These are phyloP conservation scores for Multifurca ochricompacta DNA, from an alignment of 768 basidiomycete species.

Conservation along the genomic window DNA sequence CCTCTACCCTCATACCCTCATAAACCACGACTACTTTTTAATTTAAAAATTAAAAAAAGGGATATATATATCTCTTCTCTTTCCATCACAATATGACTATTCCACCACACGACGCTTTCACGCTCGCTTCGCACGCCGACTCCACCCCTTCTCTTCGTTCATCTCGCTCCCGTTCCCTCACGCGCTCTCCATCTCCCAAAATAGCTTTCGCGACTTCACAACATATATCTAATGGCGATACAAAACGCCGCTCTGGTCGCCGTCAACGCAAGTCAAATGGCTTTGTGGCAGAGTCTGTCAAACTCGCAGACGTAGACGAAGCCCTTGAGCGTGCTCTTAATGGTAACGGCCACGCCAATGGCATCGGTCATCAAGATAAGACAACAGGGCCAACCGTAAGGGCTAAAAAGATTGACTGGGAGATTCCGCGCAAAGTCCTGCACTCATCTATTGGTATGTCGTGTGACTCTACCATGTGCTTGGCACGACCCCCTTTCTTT, in stretches of 20 bases:
- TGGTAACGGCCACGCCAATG: conserved; percentile 7
- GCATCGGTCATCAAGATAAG: background rate
- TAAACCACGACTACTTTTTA: too few relatives aligned
- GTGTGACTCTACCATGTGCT: conserved; percentile 9
- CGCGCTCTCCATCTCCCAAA: conserved; percentile 21
- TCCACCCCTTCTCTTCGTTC: conserved; percentile 17
- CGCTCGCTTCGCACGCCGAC: conserved; percentile 18
- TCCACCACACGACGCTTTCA: conserved; percentile 21
- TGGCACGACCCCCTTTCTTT: background rate
- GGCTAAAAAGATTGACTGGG: conserved; percentile 55
- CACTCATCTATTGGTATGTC: conserved; percentile 83
- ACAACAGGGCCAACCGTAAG: background rate
- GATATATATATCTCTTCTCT: too few relatives aligned
- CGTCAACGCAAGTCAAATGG: conserved; percentile 18
- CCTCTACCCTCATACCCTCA: too few relatives aligned
- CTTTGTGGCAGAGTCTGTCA: conserved; percentile 11
- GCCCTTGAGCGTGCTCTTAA: conserved; percentile 15
- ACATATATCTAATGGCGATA: conserved; percentile 9
- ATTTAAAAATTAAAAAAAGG: too few relatives aligned
- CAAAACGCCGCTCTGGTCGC: conserved; percentile 17
- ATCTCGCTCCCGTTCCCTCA: conserved; percentile 21
- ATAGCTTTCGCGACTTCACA: conserved; percentile 18
- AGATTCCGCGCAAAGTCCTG: conserved; percentile 80
- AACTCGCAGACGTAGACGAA: conserved; percentile 21
- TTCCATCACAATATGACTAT: conserved; percentile 10